Percentiles rank a stretch among this genome's conserved stretches.
Conservation (phyloP, 169 alveolate genomes). For the Cryptosporidium bovis region DNA sequence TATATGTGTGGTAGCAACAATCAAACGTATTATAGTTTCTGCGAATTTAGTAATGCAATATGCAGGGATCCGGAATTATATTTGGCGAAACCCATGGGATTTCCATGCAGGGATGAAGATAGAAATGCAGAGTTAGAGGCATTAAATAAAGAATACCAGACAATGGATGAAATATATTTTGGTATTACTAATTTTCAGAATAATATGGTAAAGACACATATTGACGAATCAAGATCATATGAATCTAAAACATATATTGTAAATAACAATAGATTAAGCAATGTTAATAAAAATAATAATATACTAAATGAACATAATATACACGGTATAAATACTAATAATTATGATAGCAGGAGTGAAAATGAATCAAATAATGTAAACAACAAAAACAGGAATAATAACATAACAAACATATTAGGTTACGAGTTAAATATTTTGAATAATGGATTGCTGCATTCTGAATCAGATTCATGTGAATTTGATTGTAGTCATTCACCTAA, state of each 20-base stretch:
- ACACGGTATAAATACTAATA: background rate
- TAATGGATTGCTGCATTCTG: slow-evolving; percentile 4
- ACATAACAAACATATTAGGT: slow-evolving; percentile 29
- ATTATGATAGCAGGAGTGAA: background rate
- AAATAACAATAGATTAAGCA: slow-evolving; percentile 4
- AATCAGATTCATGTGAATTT: slow-evolving; percentile 52
- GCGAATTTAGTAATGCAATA: slow-evolving; percentile 64
- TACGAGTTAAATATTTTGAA: slow-evolving; percentile 14
- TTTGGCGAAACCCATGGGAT: slow-evolving; percentile 69
- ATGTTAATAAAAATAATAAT: background rate
- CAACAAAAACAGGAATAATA: background rate
- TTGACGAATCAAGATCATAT: slow-evolving; percentile 29
- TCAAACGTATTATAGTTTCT: slow-evolving; percentile 56
- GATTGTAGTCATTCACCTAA: slow-evolving; percentile 62
- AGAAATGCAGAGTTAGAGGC: slow-evolving; percentile 39
- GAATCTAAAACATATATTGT: background rate
- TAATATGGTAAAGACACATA: background rate
- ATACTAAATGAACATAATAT: background rate
- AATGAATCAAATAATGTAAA: background rate
- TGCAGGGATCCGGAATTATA: slow-evolving; percentile 57
- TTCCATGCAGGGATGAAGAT: slow-evolving; percentile 64
- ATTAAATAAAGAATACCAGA: slow-evolving; percentile 25
- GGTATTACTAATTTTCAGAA: slow-evolving; percentile 34
- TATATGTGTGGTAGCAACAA: slow-evolving; percentile 66
- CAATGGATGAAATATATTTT: slow-evolving; percentile 61